Evolutionary conservation across 176 grass and related monocot species (phyloP).

Genomic region (Triticum dicoccoides): DNA sequence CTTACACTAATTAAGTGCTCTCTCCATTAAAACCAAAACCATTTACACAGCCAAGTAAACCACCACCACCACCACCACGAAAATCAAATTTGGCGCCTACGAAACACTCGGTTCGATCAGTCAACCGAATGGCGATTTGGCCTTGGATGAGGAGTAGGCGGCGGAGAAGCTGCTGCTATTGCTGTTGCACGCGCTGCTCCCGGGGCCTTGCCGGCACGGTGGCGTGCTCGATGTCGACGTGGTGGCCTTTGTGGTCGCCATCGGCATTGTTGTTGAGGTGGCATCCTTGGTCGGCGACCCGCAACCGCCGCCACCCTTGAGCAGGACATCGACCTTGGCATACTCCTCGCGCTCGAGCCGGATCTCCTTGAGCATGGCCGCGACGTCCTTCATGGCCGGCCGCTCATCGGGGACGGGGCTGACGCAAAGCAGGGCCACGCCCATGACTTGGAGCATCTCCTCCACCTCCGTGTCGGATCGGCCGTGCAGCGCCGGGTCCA

Average conservation of each 20-base stretch:
- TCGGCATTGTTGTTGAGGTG: neutral
- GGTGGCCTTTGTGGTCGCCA: neutral
- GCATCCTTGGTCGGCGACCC: neutral
- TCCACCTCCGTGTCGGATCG: conserved; percentile 57
- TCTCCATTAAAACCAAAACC: neutral
- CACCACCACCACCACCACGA: neutral
- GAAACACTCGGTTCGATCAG: neutral
- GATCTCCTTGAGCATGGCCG: conserved; percentile 88
- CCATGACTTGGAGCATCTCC: conserved; percentile 89
- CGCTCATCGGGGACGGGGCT: conserved; percentile 68
- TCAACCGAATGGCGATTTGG: conserved; percentile 56
- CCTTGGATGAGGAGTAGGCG: conserved; percentile 56
- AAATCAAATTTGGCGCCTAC: no score
- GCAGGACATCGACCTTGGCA: conserved; percentile 57
- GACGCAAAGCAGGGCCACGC: conserved; percentile 85
- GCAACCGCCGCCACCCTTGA: conserved; percentile 35
- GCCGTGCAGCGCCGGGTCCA: conserved; percentile 58
- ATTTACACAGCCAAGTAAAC: neutral
- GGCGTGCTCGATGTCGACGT: conserved; percentile 49
- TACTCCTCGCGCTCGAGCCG: conserved; percentile 73
- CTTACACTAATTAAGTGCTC: neutral
- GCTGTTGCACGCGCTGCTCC: conserved; percentile 24
- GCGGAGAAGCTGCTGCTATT: conserved; percentile 52
- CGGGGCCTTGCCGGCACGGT: conserved; percentile 19
- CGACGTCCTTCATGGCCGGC: conserved; percentile 90